These are phyloP conservation scores for Camellia oleifera DNA, from an alignment of 179 eudicot species.

Conservation along the genomic window DNA sequence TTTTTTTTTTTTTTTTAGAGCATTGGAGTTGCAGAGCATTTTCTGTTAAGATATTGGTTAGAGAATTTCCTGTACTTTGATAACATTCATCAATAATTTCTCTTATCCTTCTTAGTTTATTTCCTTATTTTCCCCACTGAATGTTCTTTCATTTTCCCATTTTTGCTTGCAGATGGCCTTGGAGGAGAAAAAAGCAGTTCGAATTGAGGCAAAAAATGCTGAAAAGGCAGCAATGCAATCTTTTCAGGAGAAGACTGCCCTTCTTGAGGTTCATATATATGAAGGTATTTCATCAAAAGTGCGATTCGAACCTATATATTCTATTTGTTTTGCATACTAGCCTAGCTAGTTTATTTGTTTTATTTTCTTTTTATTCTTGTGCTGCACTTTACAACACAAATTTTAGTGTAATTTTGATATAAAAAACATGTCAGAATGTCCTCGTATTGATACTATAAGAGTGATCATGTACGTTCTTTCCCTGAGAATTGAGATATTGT, in stretches of 20 bases:
- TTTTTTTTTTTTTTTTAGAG: too few relatives aligned
- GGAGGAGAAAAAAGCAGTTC: constrained; percentile 73
- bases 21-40: neutral
- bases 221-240: constrained; percentile 64
- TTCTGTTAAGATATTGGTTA: neutral
- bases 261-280: constrained; percentile 67
- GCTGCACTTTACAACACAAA: neutral
- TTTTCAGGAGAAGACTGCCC: constrained; percentile 65
- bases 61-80: neutral
- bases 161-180: constrained; percentile 53
- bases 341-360: neutral
- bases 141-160: neutral
- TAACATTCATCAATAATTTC: neutral
- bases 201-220: constrained; percentile 65
- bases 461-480: constrained; percentile 1
- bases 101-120: neutral
- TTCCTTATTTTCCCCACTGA: neutral
- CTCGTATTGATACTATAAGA: neutral
- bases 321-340: neutral
- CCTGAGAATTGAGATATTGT: neutral
- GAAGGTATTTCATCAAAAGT: constrained; percentile 46
- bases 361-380: neutral
- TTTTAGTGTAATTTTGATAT: neutral
- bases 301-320: neutral
- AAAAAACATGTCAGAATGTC: neutral